Percentiles rank a stretch among this genome's conserved stretches.
These are phyloP conservation scores for Hura crepitans DNA, from an alignment of 441 rosid species.

Conservation along the genomic window DNA sequence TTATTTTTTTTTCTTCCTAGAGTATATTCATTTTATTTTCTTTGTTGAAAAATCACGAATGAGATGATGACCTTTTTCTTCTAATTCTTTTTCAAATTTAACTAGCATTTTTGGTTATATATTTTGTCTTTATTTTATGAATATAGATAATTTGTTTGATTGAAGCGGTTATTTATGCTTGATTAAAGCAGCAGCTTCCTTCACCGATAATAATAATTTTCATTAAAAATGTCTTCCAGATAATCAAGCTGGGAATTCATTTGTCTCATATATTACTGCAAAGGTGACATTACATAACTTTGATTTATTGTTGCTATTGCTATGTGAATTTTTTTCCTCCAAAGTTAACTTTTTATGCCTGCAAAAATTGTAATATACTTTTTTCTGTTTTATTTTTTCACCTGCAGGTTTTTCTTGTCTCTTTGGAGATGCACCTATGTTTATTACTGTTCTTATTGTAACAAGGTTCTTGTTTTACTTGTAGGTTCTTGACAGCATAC, in stretches of 20 bases:
- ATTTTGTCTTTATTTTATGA: not conserved
- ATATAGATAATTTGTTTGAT: too few species aligned
- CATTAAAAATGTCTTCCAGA: conserved; percentile 41
- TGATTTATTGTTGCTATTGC: conserved; percentile 4
- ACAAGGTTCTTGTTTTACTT: conserved; percentile 22
- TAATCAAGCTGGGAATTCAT: conserved; percentile 71
- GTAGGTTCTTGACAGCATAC: conserved; percentile 84
- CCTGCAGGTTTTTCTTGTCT: not conserved
- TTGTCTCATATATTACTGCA: conserved; percentile 68
- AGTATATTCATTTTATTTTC: not conserved
- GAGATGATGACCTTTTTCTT: too few species aligned
- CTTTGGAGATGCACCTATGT: conserved; percentile 4
- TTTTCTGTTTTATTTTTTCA: not conserved
- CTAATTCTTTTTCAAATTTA: not conserved
- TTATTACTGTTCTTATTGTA: not conserved
- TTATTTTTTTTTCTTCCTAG: not conserved
- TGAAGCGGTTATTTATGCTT: too few species aligned
- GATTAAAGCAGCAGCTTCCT: not conserved
- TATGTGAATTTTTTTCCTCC: not conserved
- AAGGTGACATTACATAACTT: conserved; percentile 47
- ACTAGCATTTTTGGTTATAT: not conserved
- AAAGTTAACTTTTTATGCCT: not conserved
- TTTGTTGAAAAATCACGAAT: not conserved
- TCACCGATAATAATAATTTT: not conserved
- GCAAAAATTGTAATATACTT: not conserved